These are phyloP conservation scores for Candida sojae DNA, from an alignment of 1,139 yeast species.

Conservation along the genomic window DNA sequence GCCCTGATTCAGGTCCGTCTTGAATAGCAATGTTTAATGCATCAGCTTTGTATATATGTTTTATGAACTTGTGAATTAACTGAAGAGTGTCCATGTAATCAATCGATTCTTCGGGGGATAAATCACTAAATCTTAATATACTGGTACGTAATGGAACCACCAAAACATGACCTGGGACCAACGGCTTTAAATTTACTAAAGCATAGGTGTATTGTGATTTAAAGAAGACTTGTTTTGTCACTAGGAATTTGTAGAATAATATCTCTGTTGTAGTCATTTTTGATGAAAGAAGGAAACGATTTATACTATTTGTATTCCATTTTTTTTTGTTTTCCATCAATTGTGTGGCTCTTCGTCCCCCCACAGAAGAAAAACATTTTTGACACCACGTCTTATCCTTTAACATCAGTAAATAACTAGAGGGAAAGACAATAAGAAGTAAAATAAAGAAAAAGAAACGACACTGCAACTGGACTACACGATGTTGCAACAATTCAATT, in stretches of 20 bases:
- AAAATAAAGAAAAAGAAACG: too few species aligned
- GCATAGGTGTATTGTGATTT: slow-evolving; percentile 68
- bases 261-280: slow-evolving; percentile 20
- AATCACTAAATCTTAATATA: slow-evolving; percentile 64
- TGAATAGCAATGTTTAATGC: slow-evolving; percentile 87
- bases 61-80: slow-evolving; percentile 64
- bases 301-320: not conserved
- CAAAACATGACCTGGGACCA: slow-evolving; percentile 87
- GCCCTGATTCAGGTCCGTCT: slow-evolving; percentile 96
- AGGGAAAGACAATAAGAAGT: not conserved
- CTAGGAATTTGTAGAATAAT: slow-evolving; percentile 56
- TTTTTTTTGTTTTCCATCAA: not conserved
- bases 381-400: not conserved
- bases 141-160: slow-evolving; percentile 73
- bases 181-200: slow-evolving; percentile 83
- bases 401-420: not conserved
- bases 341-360: not conserved
- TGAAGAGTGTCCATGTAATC: slow-evolving; percentile 85
- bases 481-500: too few species aligned
- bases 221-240: slow-evolving; percentile 64
- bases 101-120: slow-evolving; percentile 67
- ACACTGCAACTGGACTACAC: not conserved
- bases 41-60: slow-evolving; percentile 69
- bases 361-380: not conserved
- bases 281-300: not conserved